phyloP scores from a whole-genome alignment of 2,329 filamentous ascomycete species.

The Claviceps spartinae region DNA sequence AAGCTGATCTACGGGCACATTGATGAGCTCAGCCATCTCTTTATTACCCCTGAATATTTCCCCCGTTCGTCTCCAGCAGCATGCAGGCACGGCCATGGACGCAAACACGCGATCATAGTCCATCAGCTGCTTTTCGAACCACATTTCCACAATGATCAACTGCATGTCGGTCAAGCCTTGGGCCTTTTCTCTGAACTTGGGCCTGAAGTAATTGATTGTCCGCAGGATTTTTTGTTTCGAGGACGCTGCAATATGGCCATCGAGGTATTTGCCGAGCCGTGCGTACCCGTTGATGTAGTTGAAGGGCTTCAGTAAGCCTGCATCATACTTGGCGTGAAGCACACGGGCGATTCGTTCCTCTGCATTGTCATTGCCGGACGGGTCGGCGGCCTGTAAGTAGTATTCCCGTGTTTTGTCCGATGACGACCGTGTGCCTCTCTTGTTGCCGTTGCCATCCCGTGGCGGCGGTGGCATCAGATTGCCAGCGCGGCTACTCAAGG shows the following conservation, averaged over 20 bases:
- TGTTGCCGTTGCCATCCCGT: slow-evolving; percentile 37
- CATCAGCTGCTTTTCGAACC: slow-evolving; percentile 94
- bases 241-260: slow-evolving; percentile 66
- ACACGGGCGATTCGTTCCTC: slow-evolving; percentile 94
- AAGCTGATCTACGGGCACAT: slow-evolving; percentile 79
- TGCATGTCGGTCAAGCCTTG: slow-evolving; percentile 87
- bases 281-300: slow-evolving; percentile 97
- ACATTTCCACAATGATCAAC: slow-evolving; percentile 93
- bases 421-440: slow-evolving; percentile 50
- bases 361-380: slow-evolving; percentile 69
- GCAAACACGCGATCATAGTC: slow-evolving; percentile 98
- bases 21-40: slow-evolving; percentile 94
- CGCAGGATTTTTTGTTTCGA: slow-evolving; percentile 85
- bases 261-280: slow-evolving; percentile 79
- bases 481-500: slow-evolving; percentile 11
- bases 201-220: slow-evolving; percentile 83
- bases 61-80: slow-evolving; percentile 90
- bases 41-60: slow-evolving; percentile 97
- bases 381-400: slow-evolving; percentile 93
- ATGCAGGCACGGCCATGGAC: slow-evolving; percentile 96
- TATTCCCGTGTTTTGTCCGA: slow-evolving; percentile 75
- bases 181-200: slow-evolving; percentile 91
- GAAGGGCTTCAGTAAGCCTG: slow-evolving; percentile 87
- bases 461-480: slow-evolving; percentile 36
- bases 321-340: slow-evolving; percentile 89